phyloP scores from a whole-genome alignment of 2,329 filamentous ascomycete species.

The Bimuria novae-zelandiae region DNA sequence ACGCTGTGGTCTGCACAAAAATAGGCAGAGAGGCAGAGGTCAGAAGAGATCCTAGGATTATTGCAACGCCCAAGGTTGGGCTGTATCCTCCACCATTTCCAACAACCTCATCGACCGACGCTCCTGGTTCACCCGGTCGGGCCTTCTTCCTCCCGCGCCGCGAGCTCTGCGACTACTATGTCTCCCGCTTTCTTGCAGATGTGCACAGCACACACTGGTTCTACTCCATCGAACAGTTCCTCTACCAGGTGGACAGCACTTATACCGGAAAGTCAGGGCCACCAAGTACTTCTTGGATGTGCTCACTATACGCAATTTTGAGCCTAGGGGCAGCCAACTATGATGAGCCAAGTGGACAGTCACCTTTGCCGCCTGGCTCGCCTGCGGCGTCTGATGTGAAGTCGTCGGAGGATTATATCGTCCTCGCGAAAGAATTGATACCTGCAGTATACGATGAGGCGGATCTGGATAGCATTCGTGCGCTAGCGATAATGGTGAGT shows the following conservation, averaged over 20 bases:
- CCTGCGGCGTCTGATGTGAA: conserved; percentile 27
- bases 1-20: conserved; percentile 41
- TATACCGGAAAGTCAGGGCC: conserved; percentile 27
- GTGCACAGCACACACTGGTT: conserved; percentile 46
- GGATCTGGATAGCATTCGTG: conserved; percentile 44
- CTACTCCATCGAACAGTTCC: conserved; percentile 39
- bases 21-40: conserved; percentile 25
- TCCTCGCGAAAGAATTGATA: conserved; percentile 40
- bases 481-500: conserved; percentile 41
- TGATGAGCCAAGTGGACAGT: conserved; percentile 26
- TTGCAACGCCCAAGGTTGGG: conserved; percentile 35
- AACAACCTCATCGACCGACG: conserved; percentile 25
- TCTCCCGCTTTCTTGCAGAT: conserved; percentile 41
- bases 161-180: conserved; percentile 35
- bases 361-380: conserved; percentile 23
- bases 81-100: conserved; percentile 37
- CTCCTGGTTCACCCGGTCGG: conserved; percentile 20
- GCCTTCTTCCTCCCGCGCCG: conserved; percentile 37
- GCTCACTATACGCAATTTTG: conserved; percentile 43
- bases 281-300: conserved; percentile 41
- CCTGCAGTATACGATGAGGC: conserved; percentile 42
- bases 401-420: conserved; percentile 39
- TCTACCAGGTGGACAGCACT: conserved; percentile 39
- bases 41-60: conserved; percentile 31
- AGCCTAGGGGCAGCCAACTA: conserved; percentile 37